Evolutionary conservation across 2,329 filamentous ascomycete genomes (phyloP).

Genomic region (Aureobasidium sp.): DNA sequence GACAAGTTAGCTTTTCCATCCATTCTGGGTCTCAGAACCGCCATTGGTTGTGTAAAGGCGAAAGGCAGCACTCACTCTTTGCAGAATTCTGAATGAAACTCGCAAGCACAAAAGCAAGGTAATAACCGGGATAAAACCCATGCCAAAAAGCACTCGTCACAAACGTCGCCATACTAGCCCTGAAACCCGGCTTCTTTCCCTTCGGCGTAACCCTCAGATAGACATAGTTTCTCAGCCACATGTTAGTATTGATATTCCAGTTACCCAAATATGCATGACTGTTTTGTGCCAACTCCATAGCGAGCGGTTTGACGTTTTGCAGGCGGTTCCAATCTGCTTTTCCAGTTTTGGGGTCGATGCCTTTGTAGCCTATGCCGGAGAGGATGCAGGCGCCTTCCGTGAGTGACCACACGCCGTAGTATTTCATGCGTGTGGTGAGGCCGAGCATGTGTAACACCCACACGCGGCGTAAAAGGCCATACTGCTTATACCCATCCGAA

Average conservation of each 20-base stretch:
- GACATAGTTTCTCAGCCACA: constrained; percentile 92
- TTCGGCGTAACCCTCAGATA: constrained; percentile 92
- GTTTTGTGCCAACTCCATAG: constrained; percentile 86
- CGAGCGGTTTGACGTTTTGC: constrained; percentile 80
- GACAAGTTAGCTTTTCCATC: no score
- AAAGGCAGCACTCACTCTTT: constrained; percentile 67
- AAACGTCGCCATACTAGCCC: constrained; percentile 90
- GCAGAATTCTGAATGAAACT: constrained; percentile 88
- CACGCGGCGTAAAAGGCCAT: constrained; percentile 64
- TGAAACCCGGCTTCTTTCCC: constrained; percentile 93
- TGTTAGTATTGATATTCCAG: constrained; percentile 99
- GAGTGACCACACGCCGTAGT: constrained; percentile 91
- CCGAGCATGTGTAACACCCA: constrained; percentile 79
- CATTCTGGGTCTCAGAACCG: no score
- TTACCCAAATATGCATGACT: constrained; percentile 82
- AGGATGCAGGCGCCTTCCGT: constrained; percentile 94
- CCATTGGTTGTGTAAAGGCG: no score
- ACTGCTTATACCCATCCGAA: constrained; percentile 57
- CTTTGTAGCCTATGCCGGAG: constrained; percentile 88
- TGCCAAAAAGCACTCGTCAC: constrained; percentile 95
- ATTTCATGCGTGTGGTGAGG: constrained; percentile 78
- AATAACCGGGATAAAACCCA: constrained; percentile 96
- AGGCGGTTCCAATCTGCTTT: constrained; percentile 85
- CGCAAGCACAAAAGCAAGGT: constrained; percentile 80
- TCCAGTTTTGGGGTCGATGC: constrained; percentile 75